phyloP scores from a whole-genome alignment of 164 flowering plant genomes.

The Vitis rotundifolia region DNA sequence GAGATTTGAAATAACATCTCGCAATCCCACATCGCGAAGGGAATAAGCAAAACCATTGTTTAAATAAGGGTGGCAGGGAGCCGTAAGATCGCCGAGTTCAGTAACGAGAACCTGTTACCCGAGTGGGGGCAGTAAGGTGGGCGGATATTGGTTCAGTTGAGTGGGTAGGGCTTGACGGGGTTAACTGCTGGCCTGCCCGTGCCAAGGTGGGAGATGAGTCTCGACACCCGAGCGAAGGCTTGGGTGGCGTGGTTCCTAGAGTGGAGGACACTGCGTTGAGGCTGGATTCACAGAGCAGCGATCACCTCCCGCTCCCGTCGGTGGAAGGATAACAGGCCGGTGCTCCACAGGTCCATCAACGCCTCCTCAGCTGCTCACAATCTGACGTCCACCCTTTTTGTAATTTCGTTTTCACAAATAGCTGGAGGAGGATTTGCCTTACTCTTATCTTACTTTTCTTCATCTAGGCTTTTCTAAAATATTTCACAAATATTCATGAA shows the following conservation, averaged over 20 bases:
- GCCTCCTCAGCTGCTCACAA: no score
- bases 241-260: slow-evolving; percentile 20
- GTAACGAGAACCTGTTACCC: slow-evolving; percentile 33
- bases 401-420: no score
- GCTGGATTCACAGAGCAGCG: slow-evolving; percentile 58
- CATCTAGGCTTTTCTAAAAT: no score
- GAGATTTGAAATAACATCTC: no score
- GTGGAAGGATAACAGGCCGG: slow-evolving; percentile 42
- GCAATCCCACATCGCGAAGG: no score
- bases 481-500: no score
- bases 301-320: slow-evolving; percentile 32
- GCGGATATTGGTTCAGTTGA: slow-evolving; percentile 9
- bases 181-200: slow-evolving; percentile 23
- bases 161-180: not conserved
- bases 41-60: no score
- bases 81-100: slow-evolving; percentile 18
- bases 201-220: slow-evolving; percentile 35
- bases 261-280: slow-evolving; percentile 37
- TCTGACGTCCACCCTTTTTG: no score
- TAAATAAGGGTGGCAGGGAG: no score
- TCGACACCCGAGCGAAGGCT: slow-evolving; percentile 21
- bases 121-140: slow-evolving; percentile 32
- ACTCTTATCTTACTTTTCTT: no score
- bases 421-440: no score
- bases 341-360: no score